Evolutionary conservation across 2,329 filamentous ascomycete species (phyloP).

Genomic region (Pseudogymnoascus sp.): DNA sequence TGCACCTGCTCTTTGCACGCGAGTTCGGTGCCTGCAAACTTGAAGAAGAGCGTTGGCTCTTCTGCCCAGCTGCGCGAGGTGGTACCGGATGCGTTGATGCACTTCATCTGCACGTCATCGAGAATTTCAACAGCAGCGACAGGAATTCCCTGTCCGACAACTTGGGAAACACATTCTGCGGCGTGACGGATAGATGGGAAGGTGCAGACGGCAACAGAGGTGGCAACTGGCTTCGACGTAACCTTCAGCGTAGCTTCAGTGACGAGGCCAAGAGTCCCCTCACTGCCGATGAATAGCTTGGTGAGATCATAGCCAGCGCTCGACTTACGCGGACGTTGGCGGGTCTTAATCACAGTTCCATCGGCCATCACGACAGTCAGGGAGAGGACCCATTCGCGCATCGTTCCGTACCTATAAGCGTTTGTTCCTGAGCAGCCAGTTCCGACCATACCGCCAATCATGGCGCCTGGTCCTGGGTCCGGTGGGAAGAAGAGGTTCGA

Average conservation of each 20-base stretch:
- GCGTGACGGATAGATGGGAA: conserved; percentile 42
- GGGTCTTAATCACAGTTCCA: conserved; percentile 82
- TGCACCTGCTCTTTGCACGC: conserved; percentile 73
- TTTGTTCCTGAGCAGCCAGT: conserved; percentile 74
- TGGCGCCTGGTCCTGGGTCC: conserved; percentile 82
- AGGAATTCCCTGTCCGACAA: conserved; percentile 73
- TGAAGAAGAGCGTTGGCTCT: conserved; percentile 75
- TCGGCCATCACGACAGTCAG: conserved; percentile 86
- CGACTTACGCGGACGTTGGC: conserved; percentile 80
- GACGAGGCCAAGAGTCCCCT: conserved; percentile 84
- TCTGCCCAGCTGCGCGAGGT: conserved; percentile 64
- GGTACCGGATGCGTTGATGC: conserved; percentile 58
- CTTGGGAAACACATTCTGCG: conserved; percentile 62
- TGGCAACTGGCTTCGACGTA: conserved; percentile 70
- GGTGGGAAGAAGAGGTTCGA: conserved; percentile 85
- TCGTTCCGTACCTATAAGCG: conserved; percentile 86
- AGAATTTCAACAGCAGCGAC: conserved; percentile 90
- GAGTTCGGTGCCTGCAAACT: conserved; percentile 64
- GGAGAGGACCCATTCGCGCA: conserved; percentile 87
- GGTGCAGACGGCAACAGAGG: conserved; percentile 69
- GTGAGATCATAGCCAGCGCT: conserved; percentile 90
- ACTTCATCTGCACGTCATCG: conserved; percentile 81
- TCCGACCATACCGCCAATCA: conserved; percentile 85
- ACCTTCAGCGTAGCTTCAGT: conserved; percentile 88
- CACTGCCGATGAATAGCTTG: conserved; percentile 80